These are phyloP conservation scores for Phyllosticta ampelicida DNA, from an alignment of 2,329 filamentous ascomycete genomes.

Conservation along the genomic window DNA sequence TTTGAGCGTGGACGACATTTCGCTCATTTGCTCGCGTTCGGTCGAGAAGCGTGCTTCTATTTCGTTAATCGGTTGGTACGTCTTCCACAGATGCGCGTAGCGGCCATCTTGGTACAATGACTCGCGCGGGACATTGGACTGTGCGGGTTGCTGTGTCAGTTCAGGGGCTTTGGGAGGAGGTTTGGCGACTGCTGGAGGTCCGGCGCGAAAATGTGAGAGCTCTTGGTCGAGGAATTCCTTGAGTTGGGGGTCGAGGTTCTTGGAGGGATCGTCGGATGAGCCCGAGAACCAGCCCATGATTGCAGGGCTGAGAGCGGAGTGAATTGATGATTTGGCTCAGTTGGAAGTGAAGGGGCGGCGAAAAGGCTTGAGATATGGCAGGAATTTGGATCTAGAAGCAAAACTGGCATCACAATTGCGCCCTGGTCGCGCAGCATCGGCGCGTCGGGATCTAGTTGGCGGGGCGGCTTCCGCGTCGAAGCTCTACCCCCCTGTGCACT, in stretches of 20 bases:
- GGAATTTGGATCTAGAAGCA: background rate
- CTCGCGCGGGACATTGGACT: conserved; percentile 35
- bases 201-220: conserved; percentile 41
- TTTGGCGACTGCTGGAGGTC: conserved; percentile 19
- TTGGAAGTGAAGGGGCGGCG: background rate
- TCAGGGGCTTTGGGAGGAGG: conserved; percentile 2
- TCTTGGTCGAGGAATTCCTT: conserved; percentile 78
- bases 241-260: conserved; percentile 70
- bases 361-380: background rate
- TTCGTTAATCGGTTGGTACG: conserved; percentile 62
- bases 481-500: background rate
- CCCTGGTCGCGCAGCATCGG: background rate
- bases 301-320: background rate
- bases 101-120: conserved; percentile 59
- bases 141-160: conserved; percentile 15
- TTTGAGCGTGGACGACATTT: conserved; percentile 76
- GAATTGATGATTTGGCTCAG: background rate
- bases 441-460: background rate
- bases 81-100: conserved; percentile 86
- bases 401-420: background rate
- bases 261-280: conserved; percentile 50
- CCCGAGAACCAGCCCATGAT: conserved; percentile 57
- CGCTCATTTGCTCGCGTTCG: conserved; percentile 68
- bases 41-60: conserved; percentile 59
- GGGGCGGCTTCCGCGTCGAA: background rate